A percentile compares a stretch with the other conserved stretches of the same genome.
Evolutionary conservation across 768 basidiomycete species (phyloP).

Genomic region (Boletus sp.): DNA sequence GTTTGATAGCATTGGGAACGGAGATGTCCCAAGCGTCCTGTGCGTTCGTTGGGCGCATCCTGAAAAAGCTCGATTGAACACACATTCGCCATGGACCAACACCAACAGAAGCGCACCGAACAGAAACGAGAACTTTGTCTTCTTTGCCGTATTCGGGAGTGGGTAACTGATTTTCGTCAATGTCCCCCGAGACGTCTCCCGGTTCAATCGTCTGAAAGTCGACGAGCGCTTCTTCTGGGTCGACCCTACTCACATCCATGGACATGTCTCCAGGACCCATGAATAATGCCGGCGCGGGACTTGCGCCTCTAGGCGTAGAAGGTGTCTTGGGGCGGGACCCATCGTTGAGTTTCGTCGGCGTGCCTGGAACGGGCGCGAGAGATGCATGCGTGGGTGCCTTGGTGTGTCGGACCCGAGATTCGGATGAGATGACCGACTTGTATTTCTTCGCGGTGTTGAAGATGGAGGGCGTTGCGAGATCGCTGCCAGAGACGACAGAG

Average conservation of each 20-base stretch:
- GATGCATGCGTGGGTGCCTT: conserved; percentile 30
- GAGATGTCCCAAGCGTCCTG: conserved; percentile 57
- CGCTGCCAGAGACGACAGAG: conserved; percentile 35
- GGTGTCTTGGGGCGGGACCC: conserved; percentile 52
- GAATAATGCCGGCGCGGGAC: conserved; percentile 40
- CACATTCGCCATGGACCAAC: not conserved
- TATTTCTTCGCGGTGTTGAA: conserved; percentile 59
- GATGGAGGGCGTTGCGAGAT: conserved; percentile 37
- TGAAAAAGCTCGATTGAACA: conserved; percentile 27
- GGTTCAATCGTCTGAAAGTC: conserved; percentile 72
- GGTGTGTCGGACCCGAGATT: conserved; percentile 33
- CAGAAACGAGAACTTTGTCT: conserved; percentile 85
- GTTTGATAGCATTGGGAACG: conserved; percentile 52
- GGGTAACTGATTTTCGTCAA: conserved; percentile 56
- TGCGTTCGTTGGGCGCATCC: conserved; percentile 58
- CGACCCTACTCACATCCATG: conserved; percentile 74
- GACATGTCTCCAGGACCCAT: conserved; percentile 50
- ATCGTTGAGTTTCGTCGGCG: conserved; percentile 46
- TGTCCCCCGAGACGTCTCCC: conserved; percentile 64
- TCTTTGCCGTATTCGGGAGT: conserved; percentile 60
- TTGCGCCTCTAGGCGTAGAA: conserved; percentile 51
- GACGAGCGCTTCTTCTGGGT: conserved; percentile 73
- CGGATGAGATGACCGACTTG: conserved; percentile 58
- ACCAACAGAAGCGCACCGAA: conserved; percentile 49
- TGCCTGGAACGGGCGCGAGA: conserved; percentile 49